Evolutionary conservation across 768 basidiomycete species (phyloP).

Genomic region (Naganishia kalamii): DNA sequence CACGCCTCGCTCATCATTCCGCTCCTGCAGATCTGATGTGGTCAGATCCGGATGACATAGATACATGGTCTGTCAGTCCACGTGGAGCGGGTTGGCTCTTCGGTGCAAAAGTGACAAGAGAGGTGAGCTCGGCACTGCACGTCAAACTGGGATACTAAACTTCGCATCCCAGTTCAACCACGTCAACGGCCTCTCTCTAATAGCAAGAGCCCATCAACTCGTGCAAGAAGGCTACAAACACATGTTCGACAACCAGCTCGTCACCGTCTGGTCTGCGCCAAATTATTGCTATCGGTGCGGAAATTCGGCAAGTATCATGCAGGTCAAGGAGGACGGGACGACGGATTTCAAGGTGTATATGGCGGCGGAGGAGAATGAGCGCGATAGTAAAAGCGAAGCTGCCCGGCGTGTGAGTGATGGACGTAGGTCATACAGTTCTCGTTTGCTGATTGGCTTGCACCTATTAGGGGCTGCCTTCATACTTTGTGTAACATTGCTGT

Average conservation of each 20-base stretch:
- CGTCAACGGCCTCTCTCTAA: constrained; percentile 74
- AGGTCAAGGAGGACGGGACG: constrained; percentile 58
- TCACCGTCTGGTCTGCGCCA: constrained; percentile 98
- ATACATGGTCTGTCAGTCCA: constrained; percentile 94
- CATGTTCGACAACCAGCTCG: constrained; percentile 53
- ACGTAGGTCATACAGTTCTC: neutral
- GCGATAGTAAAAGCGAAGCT: constrained; percentile 68
- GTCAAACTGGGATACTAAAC: neutral
- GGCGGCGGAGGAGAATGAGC: constrained; percentile 81
- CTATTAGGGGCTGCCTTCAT: constrained; percentile 25
- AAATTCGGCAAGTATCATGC: constrained; percentile 86
- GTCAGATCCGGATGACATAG: constrained; percentile 94
- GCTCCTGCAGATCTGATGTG: constrained; percentile 77
- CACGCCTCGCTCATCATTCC: neutral
- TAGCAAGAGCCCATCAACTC: constrained; percentile 92
- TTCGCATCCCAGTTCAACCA: constrained; percentile 69
- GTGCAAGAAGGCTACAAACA: constrained; percentile 54
- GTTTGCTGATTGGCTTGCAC: neutral
- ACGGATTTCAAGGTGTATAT: constrained; percentile 74
- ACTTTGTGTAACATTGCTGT: constrained; percentile 23
- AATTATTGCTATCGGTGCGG: constrained; percentile 84
- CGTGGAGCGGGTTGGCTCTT: constrained; percentile 96
- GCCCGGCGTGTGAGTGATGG: constrained; percentile 59
- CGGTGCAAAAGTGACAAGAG: constrained; percentile 73
- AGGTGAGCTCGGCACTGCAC: constrained; percentile 52